phyloP scores from a whole-genome alignment of 345 rosid genomes.

The Euphorbia lathyris region DNA sequence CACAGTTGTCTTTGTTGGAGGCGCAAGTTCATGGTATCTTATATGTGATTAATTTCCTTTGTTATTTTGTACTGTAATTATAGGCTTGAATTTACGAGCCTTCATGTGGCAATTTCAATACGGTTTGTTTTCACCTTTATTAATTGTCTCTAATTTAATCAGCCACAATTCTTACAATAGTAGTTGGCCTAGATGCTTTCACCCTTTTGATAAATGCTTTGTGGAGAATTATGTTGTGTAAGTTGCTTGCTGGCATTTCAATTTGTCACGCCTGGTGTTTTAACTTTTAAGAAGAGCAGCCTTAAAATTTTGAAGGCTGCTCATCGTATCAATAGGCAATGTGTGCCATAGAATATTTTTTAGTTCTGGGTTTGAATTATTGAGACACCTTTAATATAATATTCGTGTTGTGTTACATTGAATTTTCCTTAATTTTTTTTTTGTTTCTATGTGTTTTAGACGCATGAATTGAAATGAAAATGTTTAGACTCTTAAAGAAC shows the following conservation, averaged over 20 bases:
- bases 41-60: background rate
- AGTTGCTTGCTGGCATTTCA: background rate
- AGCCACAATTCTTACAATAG: background rate
- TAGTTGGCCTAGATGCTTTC: background rate
- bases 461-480: background rate
- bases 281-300: background rate
- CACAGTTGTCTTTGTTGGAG: conserved; percentile 57
- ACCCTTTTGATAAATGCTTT: background rate
- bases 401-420: background rate
- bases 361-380: background rate
- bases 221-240: background rate
- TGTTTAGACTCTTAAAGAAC: background rate
- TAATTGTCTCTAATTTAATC: background rate
- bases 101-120: background rate
- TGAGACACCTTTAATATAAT: background rate
- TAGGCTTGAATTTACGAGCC: conserved; percentile 8
- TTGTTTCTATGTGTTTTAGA: background rate
- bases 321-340: background rate
- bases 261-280: background rate
- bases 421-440: background rate
- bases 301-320: background rate
- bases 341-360: background rate
- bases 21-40: conserved; percentile 43
- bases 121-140: background rate
- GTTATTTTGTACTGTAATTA: background rate